These are phyloP conservation scores for Pseudogymnoascus sp. DNA, from an alignment of 2,329 filamentous ascomycete species.

Conservation along the genomic window DNA sequence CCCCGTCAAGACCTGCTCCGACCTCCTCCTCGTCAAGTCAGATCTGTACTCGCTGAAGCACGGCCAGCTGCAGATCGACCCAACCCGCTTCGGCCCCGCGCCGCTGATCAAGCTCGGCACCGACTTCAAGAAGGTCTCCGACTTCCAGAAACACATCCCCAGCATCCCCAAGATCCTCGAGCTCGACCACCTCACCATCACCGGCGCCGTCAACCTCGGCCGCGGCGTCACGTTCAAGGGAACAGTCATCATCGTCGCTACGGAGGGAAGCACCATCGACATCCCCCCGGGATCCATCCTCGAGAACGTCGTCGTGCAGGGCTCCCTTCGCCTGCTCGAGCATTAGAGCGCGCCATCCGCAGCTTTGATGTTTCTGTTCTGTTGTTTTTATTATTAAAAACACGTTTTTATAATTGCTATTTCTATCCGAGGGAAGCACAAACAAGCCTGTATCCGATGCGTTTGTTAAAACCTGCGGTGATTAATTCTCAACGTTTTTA, in stretches of 20 bases:
- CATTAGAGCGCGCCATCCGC: too few relatives aligned
- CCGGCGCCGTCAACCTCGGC: constrained; percentile 91
- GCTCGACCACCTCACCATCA: constrained; percentile 93
- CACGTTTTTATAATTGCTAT: not conserved
- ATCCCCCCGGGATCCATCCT: constrained; percentile 93
- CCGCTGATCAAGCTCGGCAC: constrained; percentile 97
- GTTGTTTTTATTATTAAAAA: not conserved
- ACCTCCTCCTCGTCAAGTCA: constrained; percentile 99
- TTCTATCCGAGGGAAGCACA: too few relatives aligned
- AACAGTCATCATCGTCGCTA: constrained; percentile 97
- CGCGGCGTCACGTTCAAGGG: constrained; percentile 94
- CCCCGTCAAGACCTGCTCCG: constrained; percentile 99
- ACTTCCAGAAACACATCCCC: constrained; percentile 80
- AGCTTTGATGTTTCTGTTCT: not conserved
- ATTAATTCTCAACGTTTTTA: not conserved
- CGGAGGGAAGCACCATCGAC: constrained; percentile 95
- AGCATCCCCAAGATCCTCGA: constrained; percentile 87
- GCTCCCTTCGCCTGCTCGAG: constrained; percentile 70
- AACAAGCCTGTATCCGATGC: not conserved
- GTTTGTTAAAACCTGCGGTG: not conserved
- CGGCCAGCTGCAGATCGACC: constrained; percentile 94
- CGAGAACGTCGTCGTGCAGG: constrained; percentile 98
- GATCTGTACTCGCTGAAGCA: constrained; percentile 98
- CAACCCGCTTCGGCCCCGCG: constrained; percentile 89
- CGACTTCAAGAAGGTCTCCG: constrained; percentile 99